These are phyloP conservation scores for Candida montana DNA, from an alignment of 805 yeast genomes.

Conservation along the genomic window DNA sequence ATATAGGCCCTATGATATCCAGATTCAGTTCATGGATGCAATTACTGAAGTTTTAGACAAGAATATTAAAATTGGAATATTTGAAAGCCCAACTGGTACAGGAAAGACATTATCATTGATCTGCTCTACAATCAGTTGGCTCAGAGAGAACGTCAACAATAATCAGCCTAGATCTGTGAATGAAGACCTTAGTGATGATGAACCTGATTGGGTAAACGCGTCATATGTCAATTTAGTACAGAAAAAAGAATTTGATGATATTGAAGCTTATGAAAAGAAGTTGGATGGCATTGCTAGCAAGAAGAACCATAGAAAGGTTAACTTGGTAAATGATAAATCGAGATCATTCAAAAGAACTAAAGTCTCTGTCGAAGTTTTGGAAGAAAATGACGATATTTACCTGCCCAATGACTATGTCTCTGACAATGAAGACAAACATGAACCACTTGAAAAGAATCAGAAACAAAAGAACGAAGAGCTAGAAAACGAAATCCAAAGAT, in stretches of 20 bases:
- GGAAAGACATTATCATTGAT: slow-evolving; percentile 88
- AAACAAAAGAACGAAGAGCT: slow-evolving; percentile 30
- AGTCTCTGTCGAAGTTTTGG: slow-evolving; percentile 20
- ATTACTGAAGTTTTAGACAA: slow-evolving; percentile 59
- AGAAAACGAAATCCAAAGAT: slow-evolving; percentile 40
- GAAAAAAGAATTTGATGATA: slow-evolving; percentile 20
- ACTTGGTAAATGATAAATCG: slow-evolving; percentile 3
- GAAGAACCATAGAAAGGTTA: slow-evolving; percentile 12
- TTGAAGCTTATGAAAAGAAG: slow-evolving; percentile 31
- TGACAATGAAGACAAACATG: slow-evolving; percentile 22
- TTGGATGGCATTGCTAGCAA: slow-evolving; percentile 26
- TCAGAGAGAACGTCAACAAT: slow-evolving; percentile 36
- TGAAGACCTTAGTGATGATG: slow-evolving; percentile 44
- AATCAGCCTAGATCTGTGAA: slow-evolving; percentile 26
- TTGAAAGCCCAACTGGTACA: slow-evolving; percentile 94
- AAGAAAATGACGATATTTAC: slow-evolving; percentile 34
- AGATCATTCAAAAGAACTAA: slow-evolving; percentile 18
- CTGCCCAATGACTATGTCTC: slow-evolving; percentile 35
- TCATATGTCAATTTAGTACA: slow-evolving; percentile 28
- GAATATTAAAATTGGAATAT: slow-evolving; percentile 62
- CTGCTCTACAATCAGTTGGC: slow-evolving; percentile 82
- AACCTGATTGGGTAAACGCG: slow-evolving; percentile 65
- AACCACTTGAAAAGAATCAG: slow-evolving; percentile 3
- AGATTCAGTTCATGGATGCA: slow-evolving; percentile 66
- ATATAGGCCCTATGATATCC: slow-evolving; percentile 74